Conservation (phyloP, 2,329 filamentous ascomycete species). For the Tolypocladium inflatum region DNA sequence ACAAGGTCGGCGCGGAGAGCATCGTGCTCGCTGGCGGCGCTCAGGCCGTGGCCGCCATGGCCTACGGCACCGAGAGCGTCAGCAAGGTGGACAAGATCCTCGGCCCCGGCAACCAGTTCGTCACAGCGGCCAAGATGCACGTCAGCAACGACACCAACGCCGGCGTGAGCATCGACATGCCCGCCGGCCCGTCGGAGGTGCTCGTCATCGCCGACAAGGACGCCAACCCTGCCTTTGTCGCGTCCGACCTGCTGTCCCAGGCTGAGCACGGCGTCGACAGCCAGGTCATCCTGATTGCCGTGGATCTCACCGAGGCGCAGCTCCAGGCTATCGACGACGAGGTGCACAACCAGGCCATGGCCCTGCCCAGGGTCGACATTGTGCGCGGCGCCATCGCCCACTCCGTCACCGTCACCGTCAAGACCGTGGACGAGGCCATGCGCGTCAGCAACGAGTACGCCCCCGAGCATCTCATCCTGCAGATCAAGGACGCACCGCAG, state of each 20-base stretch:
- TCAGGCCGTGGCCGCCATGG: constrained; percentile 92
- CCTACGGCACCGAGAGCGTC: constrained; percentile 90
- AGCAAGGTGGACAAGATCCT: constrained; percentile 98
- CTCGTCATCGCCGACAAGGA: constrained; percentile 87
- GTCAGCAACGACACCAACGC: constrained; percentile 96
- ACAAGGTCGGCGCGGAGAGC: constrained; percentile 92
- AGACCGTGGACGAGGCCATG: constrained; percentile 64
- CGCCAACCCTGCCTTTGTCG: constrained; percentile 88
- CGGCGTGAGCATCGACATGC: constrained; percentile 95
- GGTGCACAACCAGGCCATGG: constrained; percentile 76
- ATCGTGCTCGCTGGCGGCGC: constrained; percentile 94
- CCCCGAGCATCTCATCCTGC: constrained; percentile 91
- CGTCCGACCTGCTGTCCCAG: constrained; percentile 87
- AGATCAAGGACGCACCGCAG: constrained; percentile 67
- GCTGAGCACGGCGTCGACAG: constrained; percentile 95
- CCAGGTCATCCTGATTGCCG: constrained; percentile 84
- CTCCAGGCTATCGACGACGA: constrained; percentile 83
- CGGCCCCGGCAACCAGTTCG: constrained; percentile 95
- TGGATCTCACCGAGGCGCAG: constrained; percentile 65
- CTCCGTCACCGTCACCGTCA: constrained; percentile 76
- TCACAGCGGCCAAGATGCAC: constrained; percentile 97
- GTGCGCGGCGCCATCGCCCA: constrained; percentile 84
- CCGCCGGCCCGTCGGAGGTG: constrained; percentile 90
- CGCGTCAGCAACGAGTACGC: constrained; percentile 86
- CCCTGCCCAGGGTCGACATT: constrained; percentile 84